Evolutionary conservation across 1,139 yeast species (phyloP).

Genomic region (Geotrichum histeridarum): DNA sequence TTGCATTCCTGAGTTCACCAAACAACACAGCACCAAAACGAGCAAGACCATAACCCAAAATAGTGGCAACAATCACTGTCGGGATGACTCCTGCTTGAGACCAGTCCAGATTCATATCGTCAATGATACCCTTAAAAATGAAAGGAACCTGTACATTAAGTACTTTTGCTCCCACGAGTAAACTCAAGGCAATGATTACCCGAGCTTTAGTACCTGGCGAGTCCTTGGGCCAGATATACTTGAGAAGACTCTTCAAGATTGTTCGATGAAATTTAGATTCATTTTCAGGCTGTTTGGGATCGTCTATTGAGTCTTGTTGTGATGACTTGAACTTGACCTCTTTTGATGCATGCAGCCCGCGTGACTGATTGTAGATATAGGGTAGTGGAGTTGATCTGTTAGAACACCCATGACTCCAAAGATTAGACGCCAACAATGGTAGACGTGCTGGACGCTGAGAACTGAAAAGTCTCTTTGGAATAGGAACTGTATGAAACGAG

Average conservation of each 20-base stretch:
- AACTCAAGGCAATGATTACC: constrained; percentile 66
- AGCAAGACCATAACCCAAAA: constrained; percentile 88
- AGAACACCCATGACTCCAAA: not conserved
- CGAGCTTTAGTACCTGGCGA: constrained; percentile 66
- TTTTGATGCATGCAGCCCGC: constrained; percentile 6
- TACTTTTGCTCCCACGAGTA: constrained; percentile 74
- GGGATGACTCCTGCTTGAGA: constrained; percentile 54
- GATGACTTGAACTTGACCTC: constrained; percentile 1
- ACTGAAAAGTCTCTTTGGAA: not conserved
- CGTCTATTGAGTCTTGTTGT: not conserved
- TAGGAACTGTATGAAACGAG: not conserved
- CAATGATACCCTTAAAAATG: constrained; percentile 82
- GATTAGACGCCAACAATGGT: not conserved
- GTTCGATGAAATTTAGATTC: constrained; percentile 25
- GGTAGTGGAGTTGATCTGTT: not conserved
- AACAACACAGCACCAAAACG: constrained; percentile 90
- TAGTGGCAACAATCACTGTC: constrained; percentile 60
- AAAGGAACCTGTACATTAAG: constrained; percentile 95
- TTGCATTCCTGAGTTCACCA: constrained; percentile 91
- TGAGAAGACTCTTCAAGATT: constrained; percentile 42
- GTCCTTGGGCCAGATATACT: constrained; percentile 84
- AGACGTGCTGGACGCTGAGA: not conserved
- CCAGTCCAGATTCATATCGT: constrained; percentile 92
- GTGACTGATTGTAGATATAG: not conserved
- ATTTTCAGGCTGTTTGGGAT: not conserved